Evolutionary conservation across 192 early-diverging fungal genomes (phyloP).

Genomic region (Funneliformis mosseae): DNA sequence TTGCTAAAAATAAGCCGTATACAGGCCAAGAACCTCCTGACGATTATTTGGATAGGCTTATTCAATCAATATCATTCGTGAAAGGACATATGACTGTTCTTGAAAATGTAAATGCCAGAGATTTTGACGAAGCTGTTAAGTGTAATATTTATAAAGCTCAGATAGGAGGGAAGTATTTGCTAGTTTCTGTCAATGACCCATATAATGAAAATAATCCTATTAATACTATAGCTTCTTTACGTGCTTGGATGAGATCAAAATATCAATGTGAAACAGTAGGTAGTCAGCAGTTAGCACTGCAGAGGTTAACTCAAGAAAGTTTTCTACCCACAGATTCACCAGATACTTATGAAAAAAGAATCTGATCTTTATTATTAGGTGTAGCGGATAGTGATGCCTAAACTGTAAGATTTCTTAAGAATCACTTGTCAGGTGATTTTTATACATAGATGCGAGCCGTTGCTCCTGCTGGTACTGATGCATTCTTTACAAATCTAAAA

Average conservation of each 20-base stretch:
- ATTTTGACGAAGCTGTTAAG: conserved; percentile 18
- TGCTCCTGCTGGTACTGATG: not conserved
- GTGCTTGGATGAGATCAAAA: not conserved
- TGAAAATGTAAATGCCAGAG: conserved; percentile 3
- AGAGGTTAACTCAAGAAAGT: too few species aligned
- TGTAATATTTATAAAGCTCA: conserved; percentile 20
- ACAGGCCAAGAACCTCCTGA: too few species aligned
- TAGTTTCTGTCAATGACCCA: too few species aligned
- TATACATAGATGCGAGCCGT: not conserved
- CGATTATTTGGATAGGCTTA: too few species aligned
- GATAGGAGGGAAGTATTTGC: too few species aligned
- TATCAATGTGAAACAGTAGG: not conserved
- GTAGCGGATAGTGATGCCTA: not conserved
- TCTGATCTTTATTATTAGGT: conserved; percentile 1
- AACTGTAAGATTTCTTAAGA: conserved; percentile 12
- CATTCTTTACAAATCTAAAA: not conserved
- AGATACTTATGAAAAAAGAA: conserved; percentile 21
- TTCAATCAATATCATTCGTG: too few species aligned
- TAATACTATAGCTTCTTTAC: not conserved
- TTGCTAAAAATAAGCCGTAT: too few species aligned
- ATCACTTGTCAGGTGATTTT: conserved; percentile 15
- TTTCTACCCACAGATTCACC: too few species aligned
- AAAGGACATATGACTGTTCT: conserved; percentile 1
- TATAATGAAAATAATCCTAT: too few species aligned
- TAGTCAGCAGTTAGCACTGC: too few species aligned